Percentiles rank a stretch among this genome's conserved stretches.
Conservation (phyloP, 2,329 filamentous ascomycete species). For the Venturia nashicola region DNA sequence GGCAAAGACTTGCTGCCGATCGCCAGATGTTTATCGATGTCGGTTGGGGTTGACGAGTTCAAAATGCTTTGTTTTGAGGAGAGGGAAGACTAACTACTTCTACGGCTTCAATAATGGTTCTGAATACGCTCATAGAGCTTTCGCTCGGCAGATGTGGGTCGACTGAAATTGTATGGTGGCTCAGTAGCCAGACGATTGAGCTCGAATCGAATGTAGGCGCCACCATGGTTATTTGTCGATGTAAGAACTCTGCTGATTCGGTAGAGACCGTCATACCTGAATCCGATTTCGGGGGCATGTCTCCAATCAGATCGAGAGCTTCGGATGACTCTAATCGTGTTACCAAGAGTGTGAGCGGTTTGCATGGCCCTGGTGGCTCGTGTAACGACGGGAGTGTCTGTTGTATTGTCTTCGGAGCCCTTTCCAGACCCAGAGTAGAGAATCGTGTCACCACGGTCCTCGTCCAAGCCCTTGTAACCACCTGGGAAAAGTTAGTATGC, state of each 20-base stretch:
- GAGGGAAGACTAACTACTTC: background rate
- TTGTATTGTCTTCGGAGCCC: background rate
- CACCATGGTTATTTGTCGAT: background rate
- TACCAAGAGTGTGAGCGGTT: background rate
- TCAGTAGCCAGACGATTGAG: background rate
- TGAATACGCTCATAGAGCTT: background rate
- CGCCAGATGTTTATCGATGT: background rate
- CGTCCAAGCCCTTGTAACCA: background rate
- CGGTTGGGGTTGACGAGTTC: background rate
- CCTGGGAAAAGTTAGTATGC: background rate
- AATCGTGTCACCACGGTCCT: background rate
- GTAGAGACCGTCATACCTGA: conserved; percentile 3
- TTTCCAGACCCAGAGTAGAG: background rate
- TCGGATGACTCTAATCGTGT: background rate
- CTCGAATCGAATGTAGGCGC: background rate
- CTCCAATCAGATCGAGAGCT: background rate
- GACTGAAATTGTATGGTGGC: background rate
- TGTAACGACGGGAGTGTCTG: background rate
- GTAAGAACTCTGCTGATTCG: background rate
- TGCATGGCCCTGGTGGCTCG: background rate
- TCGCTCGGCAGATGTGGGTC: background rate
- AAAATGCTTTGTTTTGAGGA: too few species aligned
- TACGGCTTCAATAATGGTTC: background rate
- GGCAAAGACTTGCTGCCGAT: too few species aligned
- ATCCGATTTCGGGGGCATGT: background rate